These are phyloP conservation scores for Cyclocybe cylindracea DNA, from an alignment of 768 basidiomycete genomes.

Conservation along the genomic window DNA sequence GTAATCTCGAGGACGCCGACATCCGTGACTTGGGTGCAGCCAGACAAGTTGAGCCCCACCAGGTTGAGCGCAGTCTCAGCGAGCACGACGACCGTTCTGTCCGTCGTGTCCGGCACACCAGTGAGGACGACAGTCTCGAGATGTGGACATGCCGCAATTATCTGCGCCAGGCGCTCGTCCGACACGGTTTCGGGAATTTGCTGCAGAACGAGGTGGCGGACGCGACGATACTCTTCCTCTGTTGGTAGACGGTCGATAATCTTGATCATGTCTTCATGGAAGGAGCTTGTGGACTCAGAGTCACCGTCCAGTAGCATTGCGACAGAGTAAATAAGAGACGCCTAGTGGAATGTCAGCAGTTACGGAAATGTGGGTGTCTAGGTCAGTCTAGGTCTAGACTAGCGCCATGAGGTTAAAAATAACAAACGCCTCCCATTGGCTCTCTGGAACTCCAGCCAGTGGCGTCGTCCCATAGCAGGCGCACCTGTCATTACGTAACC, in stretches of 20 bases:
- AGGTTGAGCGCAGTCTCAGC: conserved; percentile 65
- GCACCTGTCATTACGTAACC: conserved; percentile 14
- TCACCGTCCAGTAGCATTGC: conserved; percentile 27
- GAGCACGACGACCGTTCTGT: conserved; percentile 66
- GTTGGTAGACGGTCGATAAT: conserved; percentile 62
- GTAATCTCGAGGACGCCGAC: conserved; percentile 75
- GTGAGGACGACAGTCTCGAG: conserved; percentile 70
- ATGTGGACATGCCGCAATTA: conserved; percentile 61
- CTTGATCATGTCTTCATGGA: conserved; percentile 60
- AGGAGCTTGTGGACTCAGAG: conserved; percentile 33
- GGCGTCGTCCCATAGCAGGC: not conserved
- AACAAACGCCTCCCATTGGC: conserved; percentile 16
- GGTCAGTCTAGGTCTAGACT: conserved; percentile 27
- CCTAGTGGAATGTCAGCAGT: not conserved
- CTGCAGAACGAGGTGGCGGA: conserved; percentile 60
- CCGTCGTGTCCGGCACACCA: conserved; percentile 65
- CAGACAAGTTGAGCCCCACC: conserved; percentile 74
- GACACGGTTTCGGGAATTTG: conserved; percentile 40
- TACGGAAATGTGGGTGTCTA: conserved; percentile 17
- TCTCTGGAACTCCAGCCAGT: conserved; percentile 2
- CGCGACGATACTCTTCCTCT: conserved; percentile 57
- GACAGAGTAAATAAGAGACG: conserved; percentile 7
- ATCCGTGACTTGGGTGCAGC: conserved; percentile 77
- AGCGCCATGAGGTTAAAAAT: conserved; percentile 12
- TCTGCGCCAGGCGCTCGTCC: conserved; percentile 60